Evolutionary conservation across 352 stramenopile species (phyloP).

Genomic region (Phytophthora megakarya): DNA sequence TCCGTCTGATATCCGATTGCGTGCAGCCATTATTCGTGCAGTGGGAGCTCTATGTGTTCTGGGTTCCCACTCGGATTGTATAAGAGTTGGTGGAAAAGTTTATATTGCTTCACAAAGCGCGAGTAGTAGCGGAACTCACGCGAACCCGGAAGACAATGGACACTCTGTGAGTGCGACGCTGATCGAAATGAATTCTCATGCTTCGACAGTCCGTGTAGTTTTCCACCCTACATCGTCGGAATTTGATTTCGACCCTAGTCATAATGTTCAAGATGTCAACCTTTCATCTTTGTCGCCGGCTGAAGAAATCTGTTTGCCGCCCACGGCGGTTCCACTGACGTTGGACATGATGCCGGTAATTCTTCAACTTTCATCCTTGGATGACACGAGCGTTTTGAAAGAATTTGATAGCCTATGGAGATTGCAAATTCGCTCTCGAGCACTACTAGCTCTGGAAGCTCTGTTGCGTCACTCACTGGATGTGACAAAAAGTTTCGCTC

Average conservation of each 20-base stretch:
- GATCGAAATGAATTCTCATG: constrained; percentile 70
- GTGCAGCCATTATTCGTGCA: constrained; percentile 76
- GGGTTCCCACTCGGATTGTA: constrained; percentile 82
- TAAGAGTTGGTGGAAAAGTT: constrained; percentile 82
- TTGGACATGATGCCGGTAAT: constrained; percentile 86
- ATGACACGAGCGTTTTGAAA: constrained; percentile 65
- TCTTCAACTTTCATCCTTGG: constrained; percentile 76
- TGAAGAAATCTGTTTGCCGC: constrained; percentile 78
- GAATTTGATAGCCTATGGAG: constrained; percentile 82
- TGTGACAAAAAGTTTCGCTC: constrained; percentile 43
- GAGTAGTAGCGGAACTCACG: constrained; percentile 27
- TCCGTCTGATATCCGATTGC: constrained; percentile 67
- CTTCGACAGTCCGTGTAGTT: constrained; percentile 75
- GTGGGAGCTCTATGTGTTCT: constrained; percentile 84
- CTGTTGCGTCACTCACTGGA: constrained; percentile 66
- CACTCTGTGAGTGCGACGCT: constrained; percentile 69
- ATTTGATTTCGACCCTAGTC: constrained; percentile 69
- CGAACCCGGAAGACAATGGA: constrained; percentile 38
- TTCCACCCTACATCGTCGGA: constrained; percentile 67
- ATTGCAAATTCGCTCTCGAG: constrained; percentile 86
- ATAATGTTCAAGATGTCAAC: constrained; percentile 86
- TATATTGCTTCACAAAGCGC: constrained; percentile 58
- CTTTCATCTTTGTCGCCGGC: constrained; percentile 67
- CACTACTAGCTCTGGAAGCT: constrained; percentile 77
- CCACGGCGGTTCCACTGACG: constrained; percentile 51